phyloP scores from a whole-genome alignment of 495 filamentous ascomycete genomes.

The Tuber magnatum region DNA sequence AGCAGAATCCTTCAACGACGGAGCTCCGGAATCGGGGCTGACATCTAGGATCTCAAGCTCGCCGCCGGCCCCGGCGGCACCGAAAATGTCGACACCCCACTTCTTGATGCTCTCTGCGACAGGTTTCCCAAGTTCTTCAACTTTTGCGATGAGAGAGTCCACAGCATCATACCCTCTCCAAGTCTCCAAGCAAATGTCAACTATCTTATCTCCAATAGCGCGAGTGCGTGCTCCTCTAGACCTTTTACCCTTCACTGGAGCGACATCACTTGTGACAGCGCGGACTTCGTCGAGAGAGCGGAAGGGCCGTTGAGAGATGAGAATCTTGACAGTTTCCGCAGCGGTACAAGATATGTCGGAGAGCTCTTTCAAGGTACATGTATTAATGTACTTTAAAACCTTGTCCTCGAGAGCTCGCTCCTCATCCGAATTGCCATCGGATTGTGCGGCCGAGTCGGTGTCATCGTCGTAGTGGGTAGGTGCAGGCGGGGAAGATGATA shows the following conservation, averaged over 20 bases:
- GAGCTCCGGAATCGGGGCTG: conserved; percentile 43
- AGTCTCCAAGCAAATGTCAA: conserved; percentile 65
- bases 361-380: conserved; percentile 61
- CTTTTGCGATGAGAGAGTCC: conserved; percentile 65
- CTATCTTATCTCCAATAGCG: conserved; percentile 62
- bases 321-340: conserved; percentile 55
- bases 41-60: conserved; percentile 64
- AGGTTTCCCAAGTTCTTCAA: conserved; percentile 61
- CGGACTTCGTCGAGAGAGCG: conserved; percentile 55
- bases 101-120: conserved; percentile 61
- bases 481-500: conserved; percentile 32
- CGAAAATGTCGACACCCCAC: conserved; percentile 73
- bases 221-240: conserved; percentile 47
- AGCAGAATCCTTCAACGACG: conserved; percentile 54
- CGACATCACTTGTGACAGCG: conserved; percentile 50
- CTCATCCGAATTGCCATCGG: conserved; percentile 42
- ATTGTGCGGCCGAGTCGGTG: conserved; percentile 51
- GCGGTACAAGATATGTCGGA: conserved; percentile 68
- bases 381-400: conserved; percentile 77
- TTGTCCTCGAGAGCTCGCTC: conserved; percentile 48
- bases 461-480: conserved; percentile 48
- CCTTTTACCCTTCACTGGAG: conserved; percentile 44
- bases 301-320: conserved; percentile 67
- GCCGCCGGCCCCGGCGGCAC: conserved; percentile 51
- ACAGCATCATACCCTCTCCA: conserved; percentile 65